Evolutionary conservation across 1,139 yeast genomes (phyloP), one percentile per base, ranked within the genome.

Genomic region (Blastobotrys arbuscula): DNA sequence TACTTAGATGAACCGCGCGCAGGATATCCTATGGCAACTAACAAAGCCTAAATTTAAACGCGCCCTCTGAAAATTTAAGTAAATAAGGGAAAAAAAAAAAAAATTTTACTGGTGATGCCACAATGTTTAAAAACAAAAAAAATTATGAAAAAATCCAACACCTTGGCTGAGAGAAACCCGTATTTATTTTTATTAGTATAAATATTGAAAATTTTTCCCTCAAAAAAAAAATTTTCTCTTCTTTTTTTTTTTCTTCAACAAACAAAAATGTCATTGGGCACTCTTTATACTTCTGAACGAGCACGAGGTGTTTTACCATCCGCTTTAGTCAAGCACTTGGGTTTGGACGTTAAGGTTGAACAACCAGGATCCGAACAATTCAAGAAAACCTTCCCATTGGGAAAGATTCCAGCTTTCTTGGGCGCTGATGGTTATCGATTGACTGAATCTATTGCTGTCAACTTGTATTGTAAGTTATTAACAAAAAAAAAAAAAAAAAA

Each of bases 381-480:
- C 68, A 77, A 73, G 54, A 72, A 70, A 50, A 65, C 71, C 64
- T 88, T 86, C 80, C 96, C 96, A 61, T 71, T 82, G 64, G 75
- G 72, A 62, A 79, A 77, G 69, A 76, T 79, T 56, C 97, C 97
- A 62, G 83, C 89, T 57, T 86, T 84, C 61, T 65, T 79, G 61
- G 92, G 89, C 52, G 80, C 84, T 58, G 83, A 85, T 68, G 96
- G 96, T 51, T 79, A 74, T 75, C 79, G 79, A 67, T 75, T 90
- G 64, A 76, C 79, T 62, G 97, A 90, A 77, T 75, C 77, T 57
- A 75, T 86, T 65, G 96, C 97, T 53, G 75, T 90, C 64, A 67
- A 68, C 58, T 60, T 69, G 58, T 74, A 76, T 65, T 60, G 71
- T 64, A 63, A 59, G 69, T 63, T 39, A 9, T 39, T 20, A 26